Percentiles rank a stretch among this genome's conserved stretches.
Evolutionary conservation across 768 basidiomycete species (phyloP).

Genomic region (Podaxis carcinomalis): DNA sequence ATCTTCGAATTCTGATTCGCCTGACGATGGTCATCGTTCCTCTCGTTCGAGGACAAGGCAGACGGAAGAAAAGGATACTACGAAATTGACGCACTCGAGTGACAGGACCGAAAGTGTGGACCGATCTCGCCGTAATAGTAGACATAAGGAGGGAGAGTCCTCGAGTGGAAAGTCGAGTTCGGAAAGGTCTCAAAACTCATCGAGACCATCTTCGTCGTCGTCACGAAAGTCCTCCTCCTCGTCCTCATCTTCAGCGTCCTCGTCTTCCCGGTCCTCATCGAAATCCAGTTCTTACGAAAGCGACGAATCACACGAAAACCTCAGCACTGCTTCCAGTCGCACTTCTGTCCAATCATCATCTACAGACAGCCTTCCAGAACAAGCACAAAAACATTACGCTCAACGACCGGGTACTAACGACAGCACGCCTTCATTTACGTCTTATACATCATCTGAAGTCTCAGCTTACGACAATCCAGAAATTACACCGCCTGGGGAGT

Average conservation of each 20-base stretch:
- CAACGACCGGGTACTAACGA: not conserved
- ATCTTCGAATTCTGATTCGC: not conserved
- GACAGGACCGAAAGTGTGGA: not conserved
- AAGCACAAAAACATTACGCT: not conserved
- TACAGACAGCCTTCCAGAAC: not conserved
- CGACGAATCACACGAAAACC: not conserved
- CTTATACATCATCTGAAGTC: not conserved
- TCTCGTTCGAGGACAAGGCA: conserved; percentile 1
- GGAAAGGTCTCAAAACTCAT: not conserved
- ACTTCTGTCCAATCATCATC: not conserved
- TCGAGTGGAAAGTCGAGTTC: not conserved
- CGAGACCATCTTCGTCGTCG: not conserved
- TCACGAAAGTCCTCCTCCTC: conserved; percentile 5
- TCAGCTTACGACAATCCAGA: conserved; percentile 4
- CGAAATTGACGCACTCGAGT: conserved; percentile 1
- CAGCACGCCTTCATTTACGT: not conserved
- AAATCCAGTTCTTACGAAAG: not conserved
- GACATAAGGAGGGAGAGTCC: not conserved
- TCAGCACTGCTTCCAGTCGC: not conserved
- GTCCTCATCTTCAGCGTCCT: conserved; percentile 10
- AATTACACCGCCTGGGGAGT: not conserved
- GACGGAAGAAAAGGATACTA: not conserved
- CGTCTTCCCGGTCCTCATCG: conserved; percentile 9
- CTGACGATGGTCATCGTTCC: conserved; percentile 11
- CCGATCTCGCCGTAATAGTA: not conserved